Evolutionary conservation across 1,284 basidiomycete genomes (phyloP).

Genomic region (Cutaneotrichosporon cyanovorans): DNA sequence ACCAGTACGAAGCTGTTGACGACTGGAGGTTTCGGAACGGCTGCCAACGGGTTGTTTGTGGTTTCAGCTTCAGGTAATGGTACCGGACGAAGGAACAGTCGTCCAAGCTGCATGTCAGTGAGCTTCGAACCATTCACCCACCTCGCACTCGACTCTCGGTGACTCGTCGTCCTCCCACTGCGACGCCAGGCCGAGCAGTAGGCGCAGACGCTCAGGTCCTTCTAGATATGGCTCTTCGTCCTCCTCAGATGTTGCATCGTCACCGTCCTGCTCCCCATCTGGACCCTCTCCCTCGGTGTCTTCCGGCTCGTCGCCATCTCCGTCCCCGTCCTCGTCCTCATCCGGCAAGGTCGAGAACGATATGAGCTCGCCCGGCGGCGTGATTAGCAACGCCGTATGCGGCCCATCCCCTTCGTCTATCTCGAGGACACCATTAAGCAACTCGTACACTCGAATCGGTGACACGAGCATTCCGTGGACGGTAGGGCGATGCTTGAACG

Average conservation of each 20-base stretch:
- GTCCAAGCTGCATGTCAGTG: constrained; percentile 20
- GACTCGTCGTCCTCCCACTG: constrained; percentile 35
- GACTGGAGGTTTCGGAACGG: too few relatives aligned
- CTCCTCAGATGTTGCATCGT: constrained; percentile 5
- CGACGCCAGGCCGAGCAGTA: constrained; percentile 31
- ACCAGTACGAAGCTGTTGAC: constrained; percentile 22
- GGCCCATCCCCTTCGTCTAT: constrained; percentile 13
- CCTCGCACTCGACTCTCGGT: constrained; percentile 35
- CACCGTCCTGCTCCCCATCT: constrained; percentile 7
- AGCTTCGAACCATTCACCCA: constrained; percentile 2
- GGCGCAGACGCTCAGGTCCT: constrained; percentile 28
- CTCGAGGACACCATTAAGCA: constrained; percentile 10
- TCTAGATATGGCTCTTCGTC: constrained; percentile 28
- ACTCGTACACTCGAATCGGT: constrained; percentile 10
- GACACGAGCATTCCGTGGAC: constrained; percentile 15
- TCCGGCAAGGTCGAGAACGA: constrained; percentile 15
- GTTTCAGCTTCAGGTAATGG: constrained; percentile 17
- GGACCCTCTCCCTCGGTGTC: neutral
- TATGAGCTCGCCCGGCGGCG: constrained; percentile 26
- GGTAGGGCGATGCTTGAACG: neutral
- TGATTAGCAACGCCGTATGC: constrained; percentile 29
- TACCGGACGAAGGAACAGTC: constrained; percentile 20
- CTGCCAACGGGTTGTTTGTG: neutral
- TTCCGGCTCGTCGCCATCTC: constrained; percentile 4
- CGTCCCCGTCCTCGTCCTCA: constrained; percentile 8